Percentiles rank a stretch among this genome's conserved stretches.
Conservation (phyloP, 805 yeast species). For the Kazachstania bromeliacearum region DNA sequence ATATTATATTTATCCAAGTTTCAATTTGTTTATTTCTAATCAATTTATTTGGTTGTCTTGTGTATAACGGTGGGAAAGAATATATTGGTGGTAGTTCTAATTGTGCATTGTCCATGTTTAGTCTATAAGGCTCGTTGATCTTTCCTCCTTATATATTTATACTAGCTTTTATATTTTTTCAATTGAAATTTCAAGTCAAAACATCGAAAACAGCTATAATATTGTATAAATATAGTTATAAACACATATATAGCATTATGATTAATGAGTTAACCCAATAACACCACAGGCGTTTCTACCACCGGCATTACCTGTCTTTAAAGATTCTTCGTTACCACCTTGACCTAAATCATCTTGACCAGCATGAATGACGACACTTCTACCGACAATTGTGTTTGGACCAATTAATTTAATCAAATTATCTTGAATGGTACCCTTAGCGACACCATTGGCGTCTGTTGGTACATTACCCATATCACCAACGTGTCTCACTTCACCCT, state of each 20-base stretch:
- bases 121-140: no score
- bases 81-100: constrained; percentile 41
- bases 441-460: constrained; percentile 81
- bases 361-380: constrained; percentile 90
- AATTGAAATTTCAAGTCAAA: no score
- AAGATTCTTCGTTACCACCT: constrained; percentile 85
- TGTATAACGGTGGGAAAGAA: constrained; percentile 84
- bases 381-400: constrained; percentile 79
- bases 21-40: constrained; percentile 67
- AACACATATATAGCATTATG: background rate
- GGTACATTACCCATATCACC: constrained; percentile 95
- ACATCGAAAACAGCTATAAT: no score
- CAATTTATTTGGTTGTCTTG: constrained; percentile 76
- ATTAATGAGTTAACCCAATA: constrained; percentile 47
- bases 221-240: no score
- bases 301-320: constrained; percentile 96
- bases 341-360: constrained; percentile 92
- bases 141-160: no score
- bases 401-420: constrained; percentile 72
- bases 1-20: constrained; percentile 65
- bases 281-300: constrained; percentile 98
- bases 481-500: constrained; percentile 36
- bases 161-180: no score
- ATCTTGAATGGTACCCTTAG: constrained; percentile 84
- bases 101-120: background rate